Evolutionary conservation across 495 filamentous ascomycete genomes (phyloP), one percentile per base, ranked within the genome.

Genomic region (Parathielavia hyrcaniae): DNA sequence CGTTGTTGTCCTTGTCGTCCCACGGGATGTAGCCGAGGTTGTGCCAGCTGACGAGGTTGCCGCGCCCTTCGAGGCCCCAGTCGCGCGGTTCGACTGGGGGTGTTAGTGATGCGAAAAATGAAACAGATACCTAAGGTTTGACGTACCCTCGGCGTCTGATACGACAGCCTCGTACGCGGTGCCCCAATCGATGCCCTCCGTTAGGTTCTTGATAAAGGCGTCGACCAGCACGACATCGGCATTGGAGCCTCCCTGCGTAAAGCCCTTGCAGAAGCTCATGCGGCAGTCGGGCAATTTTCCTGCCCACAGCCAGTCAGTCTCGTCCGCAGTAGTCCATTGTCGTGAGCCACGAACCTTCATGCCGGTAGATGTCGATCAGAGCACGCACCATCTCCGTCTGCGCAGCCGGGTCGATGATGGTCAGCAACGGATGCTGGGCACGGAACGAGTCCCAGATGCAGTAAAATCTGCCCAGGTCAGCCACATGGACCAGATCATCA

Each of bases 391-490:
- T 89, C 34, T 78, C 68, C 0, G 81, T 84, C 68, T 88, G 85
- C 0, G 81, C 77, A 0, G 69, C 47, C 0, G 86, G 86, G 62
- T 89, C 86, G 38, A 88, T 63, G 48, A 90, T 71, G 4, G 85
- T 88, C 23, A 90, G 57, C 0, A 90, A 68, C 6, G 83, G 84
- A 58, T 88, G 86, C 23, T 85, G 83, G 17, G 81, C 84, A 0
- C 86, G 76, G 65, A 85, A 90, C 0, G 82, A 85, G 64, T 90
- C 86, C 86, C 85, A 89, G 47, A 86, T 86, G 57, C 83, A 88
- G 60, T 89, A 89, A 66, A 81, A 89, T 23, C 69, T 72, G 19
- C 2, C 17, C 22, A 4, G 19, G 54, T 63, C 32, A 61, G 58
- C 16, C 36, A 34, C 2, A 0, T 35, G 10, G 10, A 35, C 34